Evolutionary conservation across 768 basidiomycete genomes (phyloP), one percentile per base, ranked within the genome.

Genomic region (Collybia sordida): DNA sequence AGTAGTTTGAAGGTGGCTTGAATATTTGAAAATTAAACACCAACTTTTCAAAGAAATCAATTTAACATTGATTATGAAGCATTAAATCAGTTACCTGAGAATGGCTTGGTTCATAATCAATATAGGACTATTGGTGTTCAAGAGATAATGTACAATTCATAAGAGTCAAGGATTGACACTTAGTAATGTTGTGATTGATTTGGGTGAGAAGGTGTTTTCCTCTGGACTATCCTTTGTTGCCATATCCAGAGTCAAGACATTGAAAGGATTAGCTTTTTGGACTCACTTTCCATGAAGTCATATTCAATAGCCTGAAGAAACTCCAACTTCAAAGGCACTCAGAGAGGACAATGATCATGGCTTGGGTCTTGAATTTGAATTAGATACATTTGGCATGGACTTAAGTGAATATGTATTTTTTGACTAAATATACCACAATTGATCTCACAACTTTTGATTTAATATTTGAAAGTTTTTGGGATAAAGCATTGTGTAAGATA

Each of bases 61-160:
- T 15, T 43, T 27, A 22, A 39, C 17, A 27, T 56, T 11, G 57
- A 58, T 28, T 53, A 54, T 42, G 45, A 51, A 25, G n/a, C 34
- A 6, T 44, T 61, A 1, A 6, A 41, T 7, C 31, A 55, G 6
- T 40, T 61, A 31, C 58, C 58, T 21, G 45, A 35, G 12, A 38
- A 48, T 59, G 52, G 18, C 2, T 49, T 47, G 24, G 51, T 61
- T 14, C 28, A 34, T 31, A 23, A 52, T 24, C 43, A 43, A 21
- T 15, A 57, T 7, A 36, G 25, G 12, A 54, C 48, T 37, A 42
- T 53, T 8, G 39, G 41, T 28, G 8, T 31, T 21, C 21, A 48
- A 42, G 50, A 54, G 21, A 18, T 46, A n/a, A n/a, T n/a, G n/a
- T n/a, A n/a, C n/a, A n/a, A n/a, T n/a, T n/a, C n/a, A n/a, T n/a